Evolutionary conservation across 139 green algal species (phyloP).

Genomic region (Microglena sp.): DNA sequence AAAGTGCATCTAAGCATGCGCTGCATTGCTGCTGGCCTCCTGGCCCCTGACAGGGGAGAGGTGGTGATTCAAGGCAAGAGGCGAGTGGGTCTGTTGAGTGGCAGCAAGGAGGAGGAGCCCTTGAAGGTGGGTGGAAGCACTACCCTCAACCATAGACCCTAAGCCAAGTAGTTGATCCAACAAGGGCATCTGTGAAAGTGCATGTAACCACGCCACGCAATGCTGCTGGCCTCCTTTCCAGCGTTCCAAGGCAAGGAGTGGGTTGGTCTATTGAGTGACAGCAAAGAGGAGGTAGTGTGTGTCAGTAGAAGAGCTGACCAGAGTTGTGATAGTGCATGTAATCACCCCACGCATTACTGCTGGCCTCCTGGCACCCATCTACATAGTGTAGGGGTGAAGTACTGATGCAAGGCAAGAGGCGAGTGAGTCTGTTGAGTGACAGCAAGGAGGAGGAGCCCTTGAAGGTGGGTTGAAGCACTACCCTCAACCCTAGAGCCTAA

Average conservation of each 20-base stretch:
- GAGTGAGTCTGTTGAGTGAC: slow-evolving; percentile 72
- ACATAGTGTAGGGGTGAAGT: slow-evolving; percentile 75
- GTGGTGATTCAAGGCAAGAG: slow-evolving; percentile 69
- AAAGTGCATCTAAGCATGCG: no score
- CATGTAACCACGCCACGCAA: no score
- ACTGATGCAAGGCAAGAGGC: slow-evolving; percentile 60
- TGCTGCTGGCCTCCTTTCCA: no score
- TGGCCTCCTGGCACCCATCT: slow-evolving; percentile 88
- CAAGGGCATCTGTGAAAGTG: no score
- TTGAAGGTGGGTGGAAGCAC: slow-evolving; percentile 5
- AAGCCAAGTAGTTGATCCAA: no score
- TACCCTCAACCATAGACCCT: no score
- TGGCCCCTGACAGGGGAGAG: slow-evolving; percentile 83
- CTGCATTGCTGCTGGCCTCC: slow-evolving; percentile 86
- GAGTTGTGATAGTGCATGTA: no score
- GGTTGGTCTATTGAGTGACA: no score
- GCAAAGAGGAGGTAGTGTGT: no score
- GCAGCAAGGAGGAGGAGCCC: slow-evolving; percentile 25
- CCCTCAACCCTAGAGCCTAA: no score
- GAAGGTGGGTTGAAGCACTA: slow-evolving; percentile 4
- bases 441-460: slow-evolving; percentile 11
- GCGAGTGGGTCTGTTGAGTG: slow-evolving; percentile 65
- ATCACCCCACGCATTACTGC: slow-evolving; percentile 91
- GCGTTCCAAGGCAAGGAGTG: no score
- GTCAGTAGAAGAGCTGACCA: no score